Evolutionary conservation across 768 basidiomycete genomes (phyloP), one percentile per base, ranked within the genome.

Genomic region (Hericium rajendrae): DNA sequence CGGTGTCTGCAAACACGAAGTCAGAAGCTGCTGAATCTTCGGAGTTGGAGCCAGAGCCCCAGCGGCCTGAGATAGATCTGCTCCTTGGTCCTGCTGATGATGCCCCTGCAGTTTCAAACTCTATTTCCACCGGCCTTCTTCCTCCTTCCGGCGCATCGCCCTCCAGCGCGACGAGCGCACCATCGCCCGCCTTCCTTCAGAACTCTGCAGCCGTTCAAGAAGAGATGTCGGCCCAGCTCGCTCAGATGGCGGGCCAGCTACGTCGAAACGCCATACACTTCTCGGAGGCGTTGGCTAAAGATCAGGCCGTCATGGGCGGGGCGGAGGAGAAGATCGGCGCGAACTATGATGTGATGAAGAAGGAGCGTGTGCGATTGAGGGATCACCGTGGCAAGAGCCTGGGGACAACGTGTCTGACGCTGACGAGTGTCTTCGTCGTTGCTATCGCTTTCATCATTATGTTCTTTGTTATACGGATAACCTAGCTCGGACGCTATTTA

Each of bases 161-260:
- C 11, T 56, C 68, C 1, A 60, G 64, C 1, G 67, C 64, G 5
- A 62, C 69, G 12, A 32, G 32, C 32, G 32, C 32, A 8, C 32
- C 32, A 10, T 62, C 64, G 20, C 73, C 74, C 3, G 70, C 74
- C 4, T 73, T 76, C 64, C 70, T 79, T 22, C 77, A 81, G 63
- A 78, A 81, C 58, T 80, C 85, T 38, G 59, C 46, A 8, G 75
- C 78, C 0, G 71, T 87, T 2, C 92, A 94, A 24, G 80, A 90
- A 53, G 81, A 88, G 22, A 80, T 94, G 50, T 78, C 88, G 0
- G 74, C 75, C 9, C 86, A 91, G 64, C 80, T 94, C 24, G 84
- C 83, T 0, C 70, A 82, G 56, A 97, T 98, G 94, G 91, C 92
- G 0, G 75, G 83, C 10, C 91, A 93, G 67, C 82, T 98, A 52